These are phyloP conservation scores for Suhomyces xylopsoci DNA, from an alignment of 805 yeast species.

Conservation along the genomic window DNA sequence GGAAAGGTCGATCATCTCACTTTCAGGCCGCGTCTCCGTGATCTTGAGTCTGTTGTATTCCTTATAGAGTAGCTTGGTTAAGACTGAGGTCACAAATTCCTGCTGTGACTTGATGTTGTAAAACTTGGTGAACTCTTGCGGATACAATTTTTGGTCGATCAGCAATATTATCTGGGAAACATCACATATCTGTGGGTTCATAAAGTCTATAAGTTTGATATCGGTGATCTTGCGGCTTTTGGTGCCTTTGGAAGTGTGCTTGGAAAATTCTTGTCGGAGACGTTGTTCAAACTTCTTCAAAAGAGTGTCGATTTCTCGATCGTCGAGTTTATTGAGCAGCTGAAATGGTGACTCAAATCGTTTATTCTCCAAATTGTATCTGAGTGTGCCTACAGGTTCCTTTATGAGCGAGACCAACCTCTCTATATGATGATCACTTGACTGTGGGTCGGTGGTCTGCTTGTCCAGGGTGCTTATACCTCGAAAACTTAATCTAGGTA, in stretches of 20 bases:
- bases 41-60: slow-evolving; percentile 14
- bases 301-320: neutral
- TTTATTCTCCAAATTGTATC: neutral
- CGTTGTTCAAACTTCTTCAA: neutral
- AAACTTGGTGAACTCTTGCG: slow-evolving; percentile 17
- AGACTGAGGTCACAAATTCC: slow-evolving; percentile 20
- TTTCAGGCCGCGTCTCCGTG: slow-evolving; percentile 8
- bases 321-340: slow-evolving; percentile 2
- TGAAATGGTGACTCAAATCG: slow-evolving; percentile 1
- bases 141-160: slow-evolving; percentile 16
- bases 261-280: neutral
- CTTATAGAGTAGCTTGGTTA: slow-evolving; percentile 24
- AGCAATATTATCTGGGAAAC: slow-evolving; percentile 17
- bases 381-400: neutral
- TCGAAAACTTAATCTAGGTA: neutral
- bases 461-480: neutral
- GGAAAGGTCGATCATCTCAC: slow-evolving; percentile 22
- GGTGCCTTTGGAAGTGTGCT: neutral
- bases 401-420: neutral
- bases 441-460: neutral
- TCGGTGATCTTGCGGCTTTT: neutral
- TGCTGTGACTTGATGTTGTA: slow-evolving; percentile 14
- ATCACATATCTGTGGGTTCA: slow-evolving; percentile 27
- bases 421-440: neutral
- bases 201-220: slow-evolving; percentile 8